Evolutionary conservation across 495 filamentous ascomycete species (phyloP).

Genomic region (Podospora sp.): DNA sequence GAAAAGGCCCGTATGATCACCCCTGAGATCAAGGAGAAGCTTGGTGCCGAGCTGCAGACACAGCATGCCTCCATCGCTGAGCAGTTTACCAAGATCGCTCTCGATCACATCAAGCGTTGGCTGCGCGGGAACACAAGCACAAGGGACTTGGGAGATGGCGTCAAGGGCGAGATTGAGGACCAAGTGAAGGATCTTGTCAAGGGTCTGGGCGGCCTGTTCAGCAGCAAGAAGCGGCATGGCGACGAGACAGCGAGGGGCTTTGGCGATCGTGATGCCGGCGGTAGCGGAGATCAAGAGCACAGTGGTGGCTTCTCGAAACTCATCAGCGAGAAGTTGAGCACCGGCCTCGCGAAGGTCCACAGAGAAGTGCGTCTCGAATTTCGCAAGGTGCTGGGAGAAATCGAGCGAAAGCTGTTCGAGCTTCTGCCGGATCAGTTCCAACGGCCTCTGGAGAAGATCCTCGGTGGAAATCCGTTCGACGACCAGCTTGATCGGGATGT

Average conservation of each 20-base stretch:
- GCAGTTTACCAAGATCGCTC: slow-evolving; percentile 39
- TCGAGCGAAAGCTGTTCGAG: slow-evolving; percentile 41
- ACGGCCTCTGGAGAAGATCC: slow-evolving; percentile 38
- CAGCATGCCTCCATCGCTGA: slow-evolving; percentile 39
- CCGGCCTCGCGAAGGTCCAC: slow-evolving; percentile 37
- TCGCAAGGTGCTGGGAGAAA: slow-evolving; percentile 36
- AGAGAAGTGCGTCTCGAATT: slow-evolving; percentile 42
- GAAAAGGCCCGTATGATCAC: slow-evolving; percentile 40
- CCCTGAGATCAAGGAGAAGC: slow-evolving; percentile 40
- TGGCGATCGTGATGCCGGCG: slow-evolving; percentile 26
- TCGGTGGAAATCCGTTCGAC: slow-evolving; percentile 42
- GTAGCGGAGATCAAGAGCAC: slow-evolving; percentile 15
- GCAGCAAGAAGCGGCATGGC: slow-evolving; percentile 28
- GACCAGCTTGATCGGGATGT: slow-evolving; percentile 35
- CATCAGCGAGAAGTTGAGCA: slow-evolving; percentile 43
- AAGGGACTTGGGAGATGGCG: slow-evolving; percentile 39
- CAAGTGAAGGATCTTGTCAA: slow-evolving; percentile 43
- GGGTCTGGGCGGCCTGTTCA: slow-evolving; percentile 37
- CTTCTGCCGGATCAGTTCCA: slow-evolving; percentile 39
- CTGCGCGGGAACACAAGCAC: slow-evolving; percentile 39
- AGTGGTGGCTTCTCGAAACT: slow-evolving; percentile 37
- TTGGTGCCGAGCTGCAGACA: slow-evolving; percentile 32
- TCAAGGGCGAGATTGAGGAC: slow-evolving; percentile 40
- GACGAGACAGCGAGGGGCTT: slow-evolving; percentile 28
- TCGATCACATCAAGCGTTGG: slow-evolving; percentile 42